Conservation (phyloP, 1,284 basidiomycete species). For the Trichosporon sp. region DNA sequence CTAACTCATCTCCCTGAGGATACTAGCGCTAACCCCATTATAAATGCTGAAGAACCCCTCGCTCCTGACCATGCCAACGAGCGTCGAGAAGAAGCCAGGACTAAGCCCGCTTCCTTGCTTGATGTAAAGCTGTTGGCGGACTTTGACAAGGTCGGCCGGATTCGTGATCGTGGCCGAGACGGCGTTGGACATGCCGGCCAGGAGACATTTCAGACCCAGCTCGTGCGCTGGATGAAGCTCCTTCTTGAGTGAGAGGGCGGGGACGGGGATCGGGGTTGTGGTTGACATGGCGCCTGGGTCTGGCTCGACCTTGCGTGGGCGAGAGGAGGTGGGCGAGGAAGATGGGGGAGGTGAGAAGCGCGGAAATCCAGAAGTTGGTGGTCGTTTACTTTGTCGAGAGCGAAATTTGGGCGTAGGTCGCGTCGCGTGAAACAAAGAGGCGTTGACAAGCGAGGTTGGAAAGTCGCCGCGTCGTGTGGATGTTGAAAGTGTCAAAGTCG, state of each 20-base stretch:
- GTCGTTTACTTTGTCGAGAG: too few relatives aligned
- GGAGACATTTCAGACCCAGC: neutral
- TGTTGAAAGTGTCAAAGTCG: too few relatives aligned
- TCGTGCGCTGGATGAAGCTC: neutral
- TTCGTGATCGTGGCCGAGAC: constrained; percentile 15
- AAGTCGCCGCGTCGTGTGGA: too few relatives aligned
- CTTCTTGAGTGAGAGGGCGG: neutral
- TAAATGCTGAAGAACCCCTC: constrained; percentile 16
- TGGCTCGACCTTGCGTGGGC: too few relatives aligned
- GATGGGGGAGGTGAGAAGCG: too few relatives aligned
- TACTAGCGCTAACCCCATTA: constrained; percentile 16
- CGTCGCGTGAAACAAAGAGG: too few relatives aligned
- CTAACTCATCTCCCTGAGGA: constrained; percentile 19
- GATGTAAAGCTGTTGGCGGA: constrained; percentile 19
- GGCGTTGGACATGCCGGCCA: constrained; percentile 12
- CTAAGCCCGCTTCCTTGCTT: constrained; percentile 14
- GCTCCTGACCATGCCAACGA: constrained; percentile 11
- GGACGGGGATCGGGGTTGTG: neutral
- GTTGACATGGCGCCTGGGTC: neutral
- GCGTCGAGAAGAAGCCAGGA: constrained; percentile 10
- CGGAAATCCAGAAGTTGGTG: too few relatives aligned
- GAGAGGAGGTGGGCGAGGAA: too few relatives aligned
- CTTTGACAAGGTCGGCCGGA: constrained; percentile 20
- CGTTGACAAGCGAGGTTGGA: too few relatives aligned
- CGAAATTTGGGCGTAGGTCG: too few relatives aligned